Percentiles rank a stretch among this genome's conserved stretches.
Evolutionary conservation across 2,329 filamentous ascomycete genomes (phyloP).

Genomic region (Trichoderma sp.): DNA sequence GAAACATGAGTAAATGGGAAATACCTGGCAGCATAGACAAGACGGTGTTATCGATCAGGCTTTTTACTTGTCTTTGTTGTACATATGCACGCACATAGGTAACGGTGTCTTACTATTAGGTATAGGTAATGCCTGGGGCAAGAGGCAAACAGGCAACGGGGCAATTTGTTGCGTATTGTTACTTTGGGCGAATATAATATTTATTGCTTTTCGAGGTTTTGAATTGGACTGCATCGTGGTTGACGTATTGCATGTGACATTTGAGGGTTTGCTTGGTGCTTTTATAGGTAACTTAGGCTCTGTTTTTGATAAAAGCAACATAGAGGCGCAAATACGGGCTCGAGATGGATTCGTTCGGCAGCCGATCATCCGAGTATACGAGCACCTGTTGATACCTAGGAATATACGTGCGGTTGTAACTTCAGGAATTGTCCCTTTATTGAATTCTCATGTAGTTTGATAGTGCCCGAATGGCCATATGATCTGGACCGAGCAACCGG

Average conservation of each 20-base stretch:
- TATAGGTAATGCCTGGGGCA: neutral
- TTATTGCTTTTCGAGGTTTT: neutral
- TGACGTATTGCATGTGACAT: neutral
- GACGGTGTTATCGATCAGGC: slow-evolving; percentile 6
- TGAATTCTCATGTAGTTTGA: too few species aligned
- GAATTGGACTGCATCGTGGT: too few species aligned
- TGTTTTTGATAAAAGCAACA: neutral
- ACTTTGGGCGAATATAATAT: slow-evolving; percentile 5
- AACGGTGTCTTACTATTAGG: slow-evolving; percentile 4
- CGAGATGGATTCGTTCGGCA: neutral
- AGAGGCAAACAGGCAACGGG: slow-evolving; percentile 11
- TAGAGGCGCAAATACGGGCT: neutral
- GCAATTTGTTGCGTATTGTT: neutral
- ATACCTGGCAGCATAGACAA: slow-evolving; percentile 17
- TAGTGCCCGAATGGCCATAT: neutral
- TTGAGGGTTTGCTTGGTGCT: neutral
- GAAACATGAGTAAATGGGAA: slow-evolving; percentile 15
- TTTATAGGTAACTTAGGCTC: neutral
- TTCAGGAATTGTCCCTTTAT: too few species aligned
- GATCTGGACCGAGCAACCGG: neutral
- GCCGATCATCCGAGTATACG: neutral
- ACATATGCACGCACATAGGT: slow-evolving; percentile 5
- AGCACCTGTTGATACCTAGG: too few species aligned
- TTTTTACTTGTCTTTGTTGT: slow-evolving; percentile 18
- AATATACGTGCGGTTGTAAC: too few species aligned